phyloP scores from a whole-genome alignment of 2,329 filamentous ascomycete genomes.

The Emmonsia crescens region DNA sequence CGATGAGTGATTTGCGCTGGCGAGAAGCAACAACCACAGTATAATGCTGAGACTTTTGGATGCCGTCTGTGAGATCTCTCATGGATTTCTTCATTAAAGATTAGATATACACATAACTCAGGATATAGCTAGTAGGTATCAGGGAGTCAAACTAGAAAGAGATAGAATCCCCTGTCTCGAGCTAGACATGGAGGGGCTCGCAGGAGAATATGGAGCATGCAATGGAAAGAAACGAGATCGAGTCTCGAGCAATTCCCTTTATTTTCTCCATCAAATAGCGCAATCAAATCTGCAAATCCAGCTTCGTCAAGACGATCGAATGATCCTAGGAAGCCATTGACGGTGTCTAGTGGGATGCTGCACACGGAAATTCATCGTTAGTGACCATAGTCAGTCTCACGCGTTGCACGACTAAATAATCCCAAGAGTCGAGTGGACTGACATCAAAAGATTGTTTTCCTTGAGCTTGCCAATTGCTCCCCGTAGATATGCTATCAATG shows the following conservation, averaged over 20 bases:
- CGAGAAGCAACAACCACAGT: constrained; percentile 3
- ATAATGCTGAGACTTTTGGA: not conserved
- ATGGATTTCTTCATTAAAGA: constrained; percentile 5
- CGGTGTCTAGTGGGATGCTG: constrained; percentile 8
- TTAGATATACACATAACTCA: not conserved
- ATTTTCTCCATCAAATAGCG: constrained; percentile 9
- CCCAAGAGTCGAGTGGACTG: not conserved
- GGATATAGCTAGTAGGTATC: not conserved
- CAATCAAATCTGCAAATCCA: constrained; percentile 7
- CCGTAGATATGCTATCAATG: constrained; percentile 6
- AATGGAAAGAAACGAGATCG: constrained; percentile 12
- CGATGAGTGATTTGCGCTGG: constrained; percentile 10
- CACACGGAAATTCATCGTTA: not conserved
- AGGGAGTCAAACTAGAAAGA: constrained; percentile 9
- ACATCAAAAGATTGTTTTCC: constrained; percentile 8
- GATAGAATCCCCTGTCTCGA: constrained; percentile 11
- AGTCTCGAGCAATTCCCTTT: constrained; percentile 7
- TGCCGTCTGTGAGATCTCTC: constrained; percentile 7
- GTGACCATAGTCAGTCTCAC: not conserved
- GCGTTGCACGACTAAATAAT: not conserved
- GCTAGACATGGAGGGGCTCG: constrained; percentile 7
- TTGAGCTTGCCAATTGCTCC: not conserved
- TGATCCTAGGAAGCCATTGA: constrained; percentile 6
- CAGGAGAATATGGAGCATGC: constrained; percentile 11
- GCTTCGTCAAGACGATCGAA: constrained; percentile 1